Conservation (phyloP, 805 yeast species). For the Nakazawaea wyomingensis region DNA sequence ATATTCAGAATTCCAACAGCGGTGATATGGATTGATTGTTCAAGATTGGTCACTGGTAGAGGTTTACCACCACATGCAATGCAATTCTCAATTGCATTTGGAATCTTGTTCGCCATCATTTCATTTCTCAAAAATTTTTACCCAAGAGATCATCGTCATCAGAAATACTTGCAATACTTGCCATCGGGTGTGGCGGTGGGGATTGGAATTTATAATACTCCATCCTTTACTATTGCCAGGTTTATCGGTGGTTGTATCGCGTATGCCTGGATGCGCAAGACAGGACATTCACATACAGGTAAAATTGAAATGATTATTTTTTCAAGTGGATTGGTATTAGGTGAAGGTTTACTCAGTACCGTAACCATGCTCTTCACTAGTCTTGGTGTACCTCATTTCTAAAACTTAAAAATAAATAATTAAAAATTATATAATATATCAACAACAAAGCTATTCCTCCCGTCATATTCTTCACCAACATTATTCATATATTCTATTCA, state of each 20-base stretch:
- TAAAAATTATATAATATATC: too few relatives aligned
- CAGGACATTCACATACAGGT: conserved; percentile 30
- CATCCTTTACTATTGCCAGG: conserved; percentile 89
- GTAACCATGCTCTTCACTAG: conserved; percentile 75
- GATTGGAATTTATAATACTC: conserved; percentile 90
- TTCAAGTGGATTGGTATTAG: conserved; percentile 87
- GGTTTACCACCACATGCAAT: conserved; percentile 81
- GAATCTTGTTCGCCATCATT: conserved; percentile 61
- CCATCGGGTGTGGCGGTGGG: conserved; percentile 98
- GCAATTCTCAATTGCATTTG: conserved; percentile 55
- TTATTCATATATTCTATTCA: too few relatives aligned
- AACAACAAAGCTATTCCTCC: too few relatives aligned
- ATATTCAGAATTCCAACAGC: conserved; percentile 92
- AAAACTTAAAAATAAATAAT: conserved; percentile 42
- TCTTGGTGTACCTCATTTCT: conserved; percentile 57
- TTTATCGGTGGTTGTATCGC: conserved; percentile 82
- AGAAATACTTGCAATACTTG: conserved; percentile 46
- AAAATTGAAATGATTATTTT: conserved; percentile 77
- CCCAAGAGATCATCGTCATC: conserved; percentile 35
- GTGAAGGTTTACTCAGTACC: conserved; percentile 89
- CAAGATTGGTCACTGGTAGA: conserved; percentile 84
- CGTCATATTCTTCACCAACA: too few relatives aligned
- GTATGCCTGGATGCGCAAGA: conserved; percentile 46
- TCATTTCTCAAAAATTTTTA: conserved; percentile 58
- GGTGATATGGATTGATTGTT: conserved; percentile 93